phyloP scores from a whole-genome alignment of 768 basidiomycete genomes.

The Amylocystis lapponica region DNA sequence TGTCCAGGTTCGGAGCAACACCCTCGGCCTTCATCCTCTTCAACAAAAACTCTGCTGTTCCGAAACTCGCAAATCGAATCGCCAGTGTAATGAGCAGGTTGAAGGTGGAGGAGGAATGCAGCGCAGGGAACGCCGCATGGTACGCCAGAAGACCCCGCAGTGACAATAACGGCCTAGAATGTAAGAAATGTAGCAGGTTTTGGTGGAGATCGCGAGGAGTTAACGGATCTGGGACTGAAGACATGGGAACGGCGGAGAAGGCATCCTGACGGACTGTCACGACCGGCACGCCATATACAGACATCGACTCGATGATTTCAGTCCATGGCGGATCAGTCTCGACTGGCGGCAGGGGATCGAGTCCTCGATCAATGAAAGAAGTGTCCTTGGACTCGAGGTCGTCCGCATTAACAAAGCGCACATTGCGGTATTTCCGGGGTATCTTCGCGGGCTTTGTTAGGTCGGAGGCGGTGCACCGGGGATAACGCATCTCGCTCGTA shows the following conservation, averaged over 20 bases:
- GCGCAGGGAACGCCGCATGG: slow-evolving; percentile 30
- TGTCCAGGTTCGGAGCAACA: slow-evolving; percentile 44
- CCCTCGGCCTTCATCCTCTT: slow-evolving; percentile 38
- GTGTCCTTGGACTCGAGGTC: slow-evolving; percentile 1
- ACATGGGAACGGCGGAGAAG: background rate
- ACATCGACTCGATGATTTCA: slow-evolving; percentile 11
- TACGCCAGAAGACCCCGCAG: slow-evolving; percentile 43
- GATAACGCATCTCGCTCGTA: too few relatives aligned
- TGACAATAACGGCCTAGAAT: slow-evolving; percentile 19
- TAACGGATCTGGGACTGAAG: slow-evolving; percentile 2
- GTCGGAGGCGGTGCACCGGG: too few relatives aligned
- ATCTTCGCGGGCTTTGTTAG: too few relatives aligned
- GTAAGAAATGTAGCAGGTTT: slow-evolving; percentile 30
- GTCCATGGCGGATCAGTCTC: slow-evolving; percentile 23
- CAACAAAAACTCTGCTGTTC: slow-evolving; percentile 41
- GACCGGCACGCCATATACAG: slow-evolving; percentile 2
- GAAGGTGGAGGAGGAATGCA: slow-evolving; percentile 37
- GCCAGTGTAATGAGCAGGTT: slow-evolving; percentile 43
- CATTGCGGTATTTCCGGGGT: too few relatives aligned
- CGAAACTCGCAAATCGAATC: slow-evolving; percentile 45
- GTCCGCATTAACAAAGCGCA: slow-evolving; percentile 7
- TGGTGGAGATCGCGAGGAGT: slow-evolving; percentile 12
- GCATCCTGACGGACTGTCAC: background rate
- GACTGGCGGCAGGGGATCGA: background rate
- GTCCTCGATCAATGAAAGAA: background rate